Evolutionary conservation across 2,329 filamentous ascomycete genomes (phyloP).

Genomic region (Colletotrichum sp.): DNA sequence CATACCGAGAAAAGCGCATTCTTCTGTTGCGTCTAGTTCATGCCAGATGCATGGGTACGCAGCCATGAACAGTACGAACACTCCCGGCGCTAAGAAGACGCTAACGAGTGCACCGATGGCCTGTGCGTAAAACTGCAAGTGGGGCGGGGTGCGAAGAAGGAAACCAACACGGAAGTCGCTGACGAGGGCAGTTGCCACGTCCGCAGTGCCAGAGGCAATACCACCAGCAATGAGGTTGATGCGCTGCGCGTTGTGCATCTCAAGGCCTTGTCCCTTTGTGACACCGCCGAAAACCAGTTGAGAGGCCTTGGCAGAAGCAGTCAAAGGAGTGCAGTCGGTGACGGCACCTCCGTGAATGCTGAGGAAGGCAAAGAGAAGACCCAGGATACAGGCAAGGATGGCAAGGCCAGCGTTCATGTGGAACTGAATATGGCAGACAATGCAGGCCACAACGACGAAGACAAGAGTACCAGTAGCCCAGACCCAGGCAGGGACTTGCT

Average conservation of each 20-base stretch:
- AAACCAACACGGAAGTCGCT: constrained; percentile 73
- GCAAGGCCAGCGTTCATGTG: constrained; percentile 62
- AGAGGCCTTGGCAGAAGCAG: constrained; percentile 70
- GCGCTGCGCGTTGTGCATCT: constrained; percentile 54
- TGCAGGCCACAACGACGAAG: constrained; percentile 53
- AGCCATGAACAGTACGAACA: constrained; percentile 71
- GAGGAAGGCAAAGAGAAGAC: constrained; percentile 64
- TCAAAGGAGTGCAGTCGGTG: constrained; percentile 65
- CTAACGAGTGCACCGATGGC: constrained; percentile 65
- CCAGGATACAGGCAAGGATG: constrained; percentile 59
- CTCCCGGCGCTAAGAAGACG: constrained; percentile 69
- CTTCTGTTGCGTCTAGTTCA: constrained; percentile 36
- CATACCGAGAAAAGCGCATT: constrained; percentile 56
- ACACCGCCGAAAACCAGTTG: constrained; percentile 72
- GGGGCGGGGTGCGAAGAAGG: constrained; percentile 67
- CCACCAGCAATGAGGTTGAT: constrained; percentile 70
- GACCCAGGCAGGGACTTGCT: constrained; percentile 59
- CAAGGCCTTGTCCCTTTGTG: constrained; percentile 58
- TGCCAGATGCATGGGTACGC: constrained; percentile 73
- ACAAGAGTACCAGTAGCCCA: constrained; percentile 51
- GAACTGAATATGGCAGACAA: constrained; percentile 56
- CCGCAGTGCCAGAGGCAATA: constrained; percentile 60
- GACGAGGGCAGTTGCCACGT: constrained; percentile 58
- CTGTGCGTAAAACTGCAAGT: constrained; percentile 71
- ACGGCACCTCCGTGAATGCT: constrained; percentile 56